phyloP scores from a whole-genome alignment of 202 grass and related monocot species.

The Musa balbisiana region DNA sequence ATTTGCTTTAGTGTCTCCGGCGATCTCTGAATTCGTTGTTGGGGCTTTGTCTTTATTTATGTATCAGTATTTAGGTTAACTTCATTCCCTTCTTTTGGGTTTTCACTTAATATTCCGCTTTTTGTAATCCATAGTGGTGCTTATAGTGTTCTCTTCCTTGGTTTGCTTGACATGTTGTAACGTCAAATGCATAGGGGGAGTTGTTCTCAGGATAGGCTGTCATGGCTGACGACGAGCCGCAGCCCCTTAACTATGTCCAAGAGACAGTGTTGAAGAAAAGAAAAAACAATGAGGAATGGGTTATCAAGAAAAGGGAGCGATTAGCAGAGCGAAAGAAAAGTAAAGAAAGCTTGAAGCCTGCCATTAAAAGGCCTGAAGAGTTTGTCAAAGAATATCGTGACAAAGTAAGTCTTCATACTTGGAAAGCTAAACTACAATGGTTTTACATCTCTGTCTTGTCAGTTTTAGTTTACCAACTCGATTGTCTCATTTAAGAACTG shows the following conservation, averaged over 20 bases:
- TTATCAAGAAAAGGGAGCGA: conserved; percentile 50
- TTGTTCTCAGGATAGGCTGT: background rate
- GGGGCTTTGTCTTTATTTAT: too few relatives aligned
- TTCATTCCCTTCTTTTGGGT: too few relatives aligned
- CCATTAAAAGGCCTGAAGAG: conserved; percentile 77
- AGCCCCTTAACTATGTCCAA: conserved; percentile 43
- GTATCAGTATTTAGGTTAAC: too few relatives aligned
- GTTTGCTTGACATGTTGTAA: too few relatives aligned
- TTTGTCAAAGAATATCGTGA: conserved; percentile 75
- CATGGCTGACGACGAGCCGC: conserved; percentile 50
- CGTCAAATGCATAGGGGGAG: too few relatives aligned
- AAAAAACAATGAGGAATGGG: conserved; percentile 83
- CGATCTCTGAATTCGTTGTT: too few relatives aligned
- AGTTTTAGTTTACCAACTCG: background rate
- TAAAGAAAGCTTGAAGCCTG: conserved; percentile 34
- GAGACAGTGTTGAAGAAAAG: conserved; percentile 88
- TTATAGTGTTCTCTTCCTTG: too few relatives aligned
- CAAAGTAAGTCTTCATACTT: conserved; percentile 34
- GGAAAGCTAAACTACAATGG: background rate
- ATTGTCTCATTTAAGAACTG: background rate
- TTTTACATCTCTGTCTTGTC: background rate
- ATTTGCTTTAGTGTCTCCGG: too few relatives aligned
- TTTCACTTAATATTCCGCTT: too few relatives aligned
- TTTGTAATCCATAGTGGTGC: too few relatives aligned
- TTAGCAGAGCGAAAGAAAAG: conserved; percentile 36